Percentiles rank a stretch among this genome's conserved stretches.
Evolutionary conservation across 2,329 filamentous ascomycete genomes (phyloP).

Genomic region (Penicillium sp.): DNA sequence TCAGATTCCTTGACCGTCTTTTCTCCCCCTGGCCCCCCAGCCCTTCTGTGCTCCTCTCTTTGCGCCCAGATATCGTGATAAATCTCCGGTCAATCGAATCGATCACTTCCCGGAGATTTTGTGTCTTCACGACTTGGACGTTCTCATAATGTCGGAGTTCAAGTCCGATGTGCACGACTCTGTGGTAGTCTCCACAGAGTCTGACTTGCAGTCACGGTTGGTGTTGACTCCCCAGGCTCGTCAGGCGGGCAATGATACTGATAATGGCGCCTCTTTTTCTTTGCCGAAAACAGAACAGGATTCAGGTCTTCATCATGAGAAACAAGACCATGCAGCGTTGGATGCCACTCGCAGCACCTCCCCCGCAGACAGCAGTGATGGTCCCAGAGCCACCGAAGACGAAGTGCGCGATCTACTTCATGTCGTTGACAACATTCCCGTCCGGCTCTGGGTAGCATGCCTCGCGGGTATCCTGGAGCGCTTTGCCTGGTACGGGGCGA

Average conservation of each 20-base stretch:
- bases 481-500: conserved; percentile 15
- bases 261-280: conserved; percentile 5
- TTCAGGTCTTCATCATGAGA: not conserved
- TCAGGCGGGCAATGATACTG: conserved; percentile 2
- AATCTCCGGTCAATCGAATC: too few species aligned
- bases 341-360: not conserved
- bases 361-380: not conserved
- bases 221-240: conserved; percentile 7
- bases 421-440: conserved; percentile 10
- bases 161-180: conserved; percentile 9
- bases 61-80: too few species aligned
- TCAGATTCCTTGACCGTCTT: too few species aligned
- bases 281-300: conserved; percentile 7
- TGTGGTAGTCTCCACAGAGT: conserved; percentile 3
- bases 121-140: too few species aligned
- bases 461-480: conserved; percentile 12
- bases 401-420: conserved; percentile 13
- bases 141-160: not conserved
- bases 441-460: conserved; percentile 9
- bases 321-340: not conserved
- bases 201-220: conserved; percentile 9
- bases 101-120: too few species aligned
- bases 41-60: too few species aligned
- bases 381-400: conserved; percentile 11
- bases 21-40: too few species aligned